Percentiles rank a stretch among this genome's conserved stretches.
Conservation (phyloP, 2,329 filamentous ascomycete genomes). For the Botrytis galanthina region DNA sequence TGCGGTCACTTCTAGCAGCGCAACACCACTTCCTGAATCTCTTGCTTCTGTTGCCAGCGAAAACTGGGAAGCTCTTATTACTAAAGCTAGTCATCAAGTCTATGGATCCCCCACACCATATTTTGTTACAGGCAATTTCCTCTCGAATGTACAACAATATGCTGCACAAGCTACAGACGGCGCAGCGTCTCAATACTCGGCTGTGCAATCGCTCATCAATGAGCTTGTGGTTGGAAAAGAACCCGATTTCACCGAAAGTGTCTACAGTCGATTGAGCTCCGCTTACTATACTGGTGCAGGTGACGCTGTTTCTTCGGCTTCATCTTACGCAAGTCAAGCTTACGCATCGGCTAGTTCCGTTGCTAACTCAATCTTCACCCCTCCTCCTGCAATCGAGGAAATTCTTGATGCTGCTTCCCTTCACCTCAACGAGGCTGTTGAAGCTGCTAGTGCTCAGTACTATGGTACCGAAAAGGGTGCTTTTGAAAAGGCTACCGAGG, state of each 20-base stretch:
- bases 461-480: conserved; percentile 56
- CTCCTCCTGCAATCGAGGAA: conserved; percentile 55
- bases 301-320: conserved; percentile 46
- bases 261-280: conserved; percentile 67
- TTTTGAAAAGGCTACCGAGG: conserved; percentile 53
- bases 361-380: conserved; percentile 51
- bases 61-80: conserved; percentile 40
- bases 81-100: conserved; percentile 37
- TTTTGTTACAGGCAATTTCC: conserved; percentile 44
- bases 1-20: conserved; percentile 43
- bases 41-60: conserved; percentile 47
- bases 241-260: conserved; percentile 76
- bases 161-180: conserved; percentile 61
- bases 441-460: conserved; percentile 55
- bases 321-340: conserved; percentile 50
- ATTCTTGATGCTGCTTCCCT: conserved; percentile 56
- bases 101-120: conserved; percentile 38
- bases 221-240: conserved; percentile 77
- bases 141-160: conserved; percentile 53
- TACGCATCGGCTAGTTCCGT: conserved; percentile 46
- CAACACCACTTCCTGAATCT: conserved; percentile 53
- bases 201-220: conserved; percentile 69
- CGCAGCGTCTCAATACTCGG: conserved; percentile 63
- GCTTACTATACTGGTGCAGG: conserved; percentile 66
- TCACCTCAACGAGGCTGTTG: conserved; percentile 57